Percentiles rank a stretch among this genome's conserved stretches.
Conservation (phyloP, 2,329 filamentous ascomycete genomes). For the Venturia nashicola region DNA sequence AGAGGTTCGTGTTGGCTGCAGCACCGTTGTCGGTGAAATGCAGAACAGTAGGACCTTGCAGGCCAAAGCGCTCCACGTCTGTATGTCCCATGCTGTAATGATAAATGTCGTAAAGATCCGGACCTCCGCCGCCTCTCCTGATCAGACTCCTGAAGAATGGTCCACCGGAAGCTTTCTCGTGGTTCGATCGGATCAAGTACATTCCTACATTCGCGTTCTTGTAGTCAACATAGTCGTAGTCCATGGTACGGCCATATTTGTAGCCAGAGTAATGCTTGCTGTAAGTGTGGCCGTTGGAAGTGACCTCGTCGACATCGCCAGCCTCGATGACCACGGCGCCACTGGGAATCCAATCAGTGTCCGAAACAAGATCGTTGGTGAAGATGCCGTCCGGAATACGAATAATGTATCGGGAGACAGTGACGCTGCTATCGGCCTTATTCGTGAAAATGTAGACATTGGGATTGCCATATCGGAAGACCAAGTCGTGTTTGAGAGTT, state of each 20-base stretch:
- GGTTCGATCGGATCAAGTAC: conserved; percentile 28
- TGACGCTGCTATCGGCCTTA: conserved; percentile 27
- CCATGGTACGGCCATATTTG: conserved; percentile 26
- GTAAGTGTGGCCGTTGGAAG: conserved; percentile 18
- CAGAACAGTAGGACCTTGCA: conserved; percentile 30
- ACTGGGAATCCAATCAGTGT: too few relatives aligned
- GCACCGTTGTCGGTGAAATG: conserved; percentile 27
- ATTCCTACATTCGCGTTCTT: conserved; percentile 24
- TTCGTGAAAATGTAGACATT: conserved; percentile 33
- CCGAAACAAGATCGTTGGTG: too few relatives aligned
- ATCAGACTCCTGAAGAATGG: conserved; percentile 30
- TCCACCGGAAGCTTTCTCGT: conserved; percentile 26
- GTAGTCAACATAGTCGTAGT: conserved; percentile 28
- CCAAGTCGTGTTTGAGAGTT: conserved; percentile 15
- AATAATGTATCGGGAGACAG: conserved; percentile 27
- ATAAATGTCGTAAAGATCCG: conserved; percentile 32
- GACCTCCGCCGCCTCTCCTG: conserved; percentile 24
- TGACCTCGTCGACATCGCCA: too few relatives aligned
- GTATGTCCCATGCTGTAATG: conserved; percentile 33
- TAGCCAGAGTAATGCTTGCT: conserved; percentile 30
- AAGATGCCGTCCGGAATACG: too few relatives aligned
- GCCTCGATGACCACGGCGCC: too few relatives aligned
- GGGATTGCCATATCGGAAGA: conserved; percentile 25
- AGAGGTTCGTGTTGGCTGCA: conserved; percentile 23
- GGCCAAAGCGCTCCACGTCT: conserved; percentile 28